Evolutionary conservation across 2,329 filamentous ascomycete genomes (phyloP).

Genomic region (Grosmannia serpens): DNA sequence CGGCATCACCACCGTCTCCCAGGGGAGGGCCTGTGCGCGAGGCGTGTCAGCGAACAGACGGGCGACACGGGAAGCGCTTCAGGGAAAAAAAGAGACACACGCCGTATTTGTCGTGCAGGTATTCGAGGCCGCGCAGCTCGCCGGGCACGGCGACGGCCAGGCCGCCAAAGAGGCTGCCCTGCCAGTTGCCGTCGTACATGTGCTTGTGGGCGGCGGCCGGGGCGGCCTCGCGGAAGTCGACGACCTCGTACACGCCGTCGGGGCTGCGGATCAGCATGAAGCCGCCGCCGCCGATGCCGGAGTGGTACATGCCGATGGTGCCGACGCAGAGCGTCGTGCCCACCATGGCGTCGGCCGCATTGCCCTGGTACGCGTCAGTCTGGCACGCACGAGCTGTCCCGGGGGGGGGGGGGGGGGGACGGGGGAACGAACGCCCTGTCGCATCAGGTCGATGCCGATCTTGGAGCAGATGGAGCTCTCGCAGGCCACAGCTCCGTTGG

Average conservation of each 20-base stretch:
- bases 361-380: too few relatives aligned
- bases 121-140: constrained; percentile 67
- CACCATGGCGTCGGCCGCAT: constrained; percentile 66
- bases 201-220: constrained; percentile 70
- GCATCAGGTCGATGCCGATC: constrained; percentile 54
- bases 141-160: constrained; percentile 62
- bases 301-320: constrained; percentile 65
- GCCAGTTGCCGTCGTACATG: constrained; percentile 68
- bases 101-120: constrained; percentile 64
- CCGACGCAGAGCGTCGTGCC: constrained; percentile 66
- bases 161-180: constrained; percentile 59
- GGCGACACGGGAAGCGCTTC: background rate
- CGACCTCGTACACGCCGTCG: constrained; percentile 67
- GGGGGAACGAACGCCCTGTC: constrained; percentile 27
- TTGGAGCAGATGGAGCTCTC: constrained; percentile 58
- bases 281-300: constrained; percentile 79
- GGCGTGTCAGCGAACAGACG: background rate
- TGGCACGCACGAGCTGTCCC: too few relatives aligned
- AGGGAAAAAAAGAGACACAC: constrained; percentile 21
- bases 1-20: constrained; percentile 61
- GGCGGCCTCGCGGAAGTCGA: constrained; percentile 85
- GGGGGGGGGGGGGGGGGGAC: too few relatives aligned
- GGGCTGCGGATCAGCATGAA: constrained; percentile 71
- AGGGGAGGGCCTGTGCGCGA: constrained; percentile 40
- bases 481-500: constrained; percentile 54